These are phyloP conservation scores for Penicillium steckii DNA, from an alignment of 495 filamentous ascomycete genomes.

Conservation along the genomic window DNA sequence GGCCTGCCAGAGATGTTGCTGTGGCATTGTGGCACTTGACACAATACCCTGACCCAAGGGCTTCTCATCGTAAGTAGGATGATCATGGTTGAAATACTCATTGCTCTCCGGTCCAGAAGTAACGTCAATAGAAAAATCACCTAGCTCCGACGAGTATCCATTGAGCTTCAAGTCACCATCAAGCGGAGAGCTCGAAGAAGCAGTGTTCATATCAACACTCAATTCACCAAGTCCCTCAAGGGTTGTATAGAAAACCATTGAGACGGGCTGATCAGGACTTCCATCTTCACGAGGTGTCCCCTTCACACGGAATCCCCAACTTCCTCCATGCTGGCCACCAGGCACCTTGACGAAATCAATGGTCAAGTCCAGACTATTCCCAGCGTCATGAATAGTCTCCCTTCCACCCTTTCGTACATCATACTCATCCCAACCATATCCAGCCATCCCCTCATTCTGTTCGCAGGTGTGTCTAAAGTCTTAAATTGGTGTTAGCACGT, in stretches of 20 bases:
- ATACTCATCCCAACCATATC: conserved; percentile 97
- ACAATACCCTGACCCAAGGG: conserved; percentile 75
- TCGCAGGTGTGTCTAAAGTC: conserved; percentile 94
- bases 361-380: conserved; percentile 83
- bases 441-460: conserved; percentile 89
- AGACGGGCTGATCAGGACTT: conserved; percentile 62
- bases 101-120: conserved; percentile 66
- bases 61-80: conserved; percentile 68
- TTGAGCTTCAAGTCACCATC: conserved; percentile 71
- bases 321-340: conserved; percentile 83
- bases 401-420: conserved; percentile 82
- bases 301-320: conserved; percentile 86
- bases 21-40: conserved; percentile 63
- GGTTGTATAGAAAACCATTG: conserved; percentile 75
- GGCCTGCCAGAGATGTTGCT: conserved; percentile 78
- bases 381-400: conserved; percentile 85
- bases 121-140: conserved; percentile 80
- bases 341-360: conserved; percentile 93
- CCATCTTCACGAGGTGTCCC: conserved; percentile 74
- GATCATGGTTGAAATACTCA: conserved; percentile 57
- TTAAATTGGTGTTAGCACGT: conserved; percentile 34
- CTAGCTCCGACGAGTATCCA: conserved; percentile 71
- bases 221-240: conserved; percentile 75
- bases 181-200: conserved; percentile 54
- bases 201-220: conserved; percentile 52